phyloP scores from a whole-genome alignment of 139 green algal species.

The Chlorella ohadii region DNA sequence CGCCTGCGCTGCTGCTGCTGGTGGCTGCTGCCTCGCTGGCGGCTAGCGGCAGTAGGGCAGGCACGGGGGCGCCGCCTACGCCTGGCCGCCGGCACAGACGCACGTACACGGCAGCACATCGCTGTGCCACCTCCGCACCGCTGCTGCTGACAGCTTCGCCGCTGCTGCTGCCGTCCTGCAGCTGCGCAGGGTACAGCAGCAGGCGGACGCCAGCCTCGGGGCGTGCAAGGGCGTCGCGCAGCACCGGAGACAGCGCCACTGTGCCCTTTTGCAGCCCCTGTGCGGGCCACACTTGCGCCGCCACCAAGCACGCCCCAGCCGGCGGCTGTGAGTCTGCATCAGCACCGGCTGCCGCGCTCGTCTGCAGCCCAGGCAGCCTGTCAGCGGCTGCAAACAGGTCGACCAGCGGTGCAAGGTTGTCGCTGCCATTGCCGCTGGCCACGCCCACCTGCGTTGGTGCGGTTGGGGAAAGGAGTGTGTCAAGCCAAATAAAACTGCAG shows the following conservation, averaged over 20 bases:
- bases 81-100: slow-evolving; percentile 19
- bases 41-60: background rate
- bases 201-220: slow-evolving; percentile 31
- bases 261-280: slow-evolving; percentile 30
- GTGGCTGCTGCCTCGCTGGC: background rate
- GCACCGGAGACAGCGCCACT: slow-evolving; percentile 22
- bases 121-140: background rate
- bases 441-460: slow-evolving; percentile 16
- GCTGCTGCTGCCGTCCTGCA: background rate
- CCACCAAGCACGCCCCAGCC: slow-evolving; percentile 13
- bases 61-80: background rate
- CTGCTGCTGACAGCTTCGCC: background rate
- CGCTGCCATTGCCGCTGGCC: background rate
- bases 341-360: background rate
- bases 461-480: background rate
- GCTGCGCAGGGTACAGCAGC: slow-evolving; percentile 20
- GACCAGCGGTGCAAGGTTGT: background rate
- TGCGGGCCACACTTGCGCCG: slow-evolving; percentile 47
- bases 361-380: background rate
- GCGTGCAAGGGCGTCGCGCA: slow-evolving; percentile 35
- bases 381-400: slow-evolving; percentile 3
- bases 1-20: background rate
- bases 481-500: too few relatives aligned
- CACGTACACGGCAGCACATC: slow-evolving; percentile 4
- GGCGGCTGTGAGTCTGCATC: background rate